Evolutionary conservation across 2,329 filamentous ascomycete species (phyloP), one percentile per base, ranked within the genome.

Genomic region (Botrytis tulipae): DNA sequence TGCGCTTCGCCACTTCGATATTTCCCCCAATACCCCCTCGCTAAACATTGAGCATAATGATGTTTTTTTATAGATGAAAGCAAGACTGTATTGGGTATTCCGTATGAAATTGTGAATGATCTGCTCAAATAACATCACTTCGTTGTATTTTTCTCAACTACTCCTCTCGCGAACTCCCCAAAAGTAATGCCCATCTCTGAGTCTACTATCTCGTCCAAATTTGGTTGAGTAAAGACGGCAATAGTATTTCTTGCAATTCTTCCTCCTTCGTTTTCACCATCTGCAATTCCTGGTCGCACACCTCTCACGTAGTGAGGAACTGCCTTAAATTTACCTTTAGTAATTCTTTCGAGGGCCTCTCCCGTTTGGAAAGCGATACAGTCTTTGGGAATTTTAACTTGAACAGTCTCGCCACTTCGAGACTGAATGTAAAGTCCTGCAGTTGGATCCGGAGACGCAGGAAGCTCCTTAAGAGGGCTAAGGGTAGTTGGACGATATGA

Each of bases 341-440:
- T 98, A 81, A 99, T 98, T 73, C 93, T 87, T 83, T 98, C 92
- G 69, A 99, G 85, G 0, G 95, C 92, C 84, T 98, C 94, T 3
- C 95, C 96, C 0, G 95, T 99, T 85, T 99, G 95, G 82, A 99
- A 99, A 0, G 93, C 96, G 68, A 99, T 91, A 82, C 94, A 96
- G 81, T 97, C 94, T 60, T 91, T 87, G 1, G 95, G 96, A 76
- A 99, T 98, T 80, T 91, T 90, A 78, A 98, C 94, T 83, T 98
- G 96, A n/a, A 95, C 92, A 1, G 93, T 91, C 74, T 91, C 86
- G 3, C 93, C 94, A 0, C 90, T 89, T 62, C 96, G 91, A 44
- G 94, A 95, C 82, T 92, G 92, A 83, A 98, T 97, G 84, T 98
- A 98, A n/a, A 99, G 85, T 0, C 96, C 96, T 0, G 95, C 93